These are phyloP conservation scores for Pezicula carpinea DNA, from an alignment of 2,329 filamentous ascomycete genomes.

Conservation along the genomic window DNA sequence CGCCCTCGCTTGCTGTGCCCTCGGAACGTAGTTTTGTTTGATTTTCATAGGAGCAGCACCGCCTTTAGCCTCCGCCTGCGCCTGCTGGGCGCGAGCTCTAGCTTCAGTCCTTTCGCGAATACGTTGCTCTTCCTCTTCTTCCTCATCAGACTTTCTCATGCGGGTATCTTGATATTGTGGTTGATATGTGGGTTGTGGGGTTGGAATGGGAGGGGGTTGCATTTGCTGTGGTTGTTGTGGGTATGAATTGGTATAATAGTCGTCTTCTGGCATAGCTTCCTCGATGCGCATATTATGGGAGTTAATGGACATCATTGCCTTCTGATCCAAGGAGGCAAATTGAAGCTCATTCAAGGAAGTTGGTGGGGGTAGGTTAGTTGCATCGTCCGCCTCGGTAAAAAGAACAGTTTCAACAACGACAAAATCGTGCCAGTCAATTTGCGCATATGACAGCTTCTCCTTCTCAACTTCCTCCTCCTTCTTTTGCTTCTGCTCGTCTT, in stretches of 20 bases:
- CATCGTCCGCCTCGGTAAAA: constrained; percentile 85
- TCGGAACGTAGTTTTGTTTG: constrained; percentile 85
- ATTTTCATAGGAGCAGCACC: constrained; percentile 76
- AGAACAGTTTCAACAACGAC: constrained; percentile 91
- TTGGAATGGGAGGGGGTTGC: constrained; percentile 36
- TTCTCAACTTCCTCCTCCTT: constrained; percentile 84
- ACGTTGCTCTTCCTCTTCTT: constrained; percentile 58
- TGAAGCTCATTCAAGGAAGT: constrained; percentile 88
- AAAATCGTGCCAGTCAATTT: constrained; percentile 98
- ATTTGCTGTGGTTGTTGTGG: constrained; percentile 31
- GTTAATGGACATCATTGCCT: constrained; percentile 82
- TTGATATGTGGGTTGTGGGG: constrained; percentile 27
- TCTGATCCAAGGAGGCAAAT: constrained; percentile 90
- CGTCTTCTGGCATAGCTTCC: constrained; percentile 85
- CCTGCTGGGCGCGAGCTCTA: constrained; percentile 63
- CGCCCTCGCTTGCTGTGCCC: constrained; percentile 63
- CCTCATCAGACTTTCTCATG: constrained; percentile 34
- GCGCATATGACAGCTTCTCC: constrained; percentile 69
- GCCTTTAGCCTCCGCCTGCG: constrained; percentile 71
- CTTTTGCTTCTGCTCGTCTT: constrained; percentile 80
- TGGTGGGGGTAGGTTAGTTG: constrained; percentile 79
- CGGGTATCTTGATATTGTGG: constrained; percentile 25
- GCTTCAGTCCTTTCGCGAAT: constrained; percentile 60
- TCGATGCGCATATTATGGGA: constrained; percentile 77
- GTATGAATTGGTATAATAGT: constrained; percentile 52